These are phyloP conservation scores for Ceriops decandra DNA, from an alignment of 345 rosid species.

Conservation along the genomic window DNA sequence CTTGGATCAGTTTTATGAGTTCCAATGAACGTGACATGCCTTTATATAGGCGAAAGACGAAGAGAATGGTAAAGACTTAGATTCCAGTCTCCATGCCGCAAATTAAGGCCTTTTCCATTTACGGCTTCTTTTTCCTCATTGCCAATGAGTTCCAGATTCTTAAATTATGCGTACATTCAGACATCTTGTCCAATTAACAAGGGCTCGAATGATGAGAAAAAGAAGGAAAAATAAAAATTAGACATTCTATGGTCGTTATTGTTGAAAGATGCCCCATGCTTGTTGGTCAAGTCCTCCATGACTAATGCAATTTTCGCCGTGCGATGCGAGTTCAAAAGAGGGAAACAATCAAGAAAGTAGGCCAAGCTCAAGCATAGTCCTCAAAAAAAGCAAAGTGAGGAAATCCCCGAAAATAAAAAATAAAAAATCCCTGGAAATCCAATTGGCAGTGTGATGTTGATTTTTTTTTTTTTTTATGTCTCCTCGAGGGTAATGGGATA, in stretches of 20 bases:
- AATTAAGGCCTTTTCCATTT: slow-evolving; percentile 32
- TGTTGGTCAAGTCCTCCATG: too few relatives aligned
- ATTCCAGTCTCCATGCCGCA: slow-evolving; percentile 15
- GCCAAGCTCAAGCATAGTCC: too few relatives aligned
- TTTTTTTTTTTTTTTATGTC: too few relatives aligned
- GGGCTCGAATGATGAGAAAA: not conserved
- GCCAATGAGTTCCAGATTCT: not conserved
- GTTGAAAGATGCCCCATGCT: not conserved
- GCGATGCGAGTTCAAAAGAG: too few relatives aligned
- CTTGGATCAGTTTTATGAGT: slow-evolving; percentile 6
- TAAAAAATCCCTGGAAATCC: too few relatives aligned
- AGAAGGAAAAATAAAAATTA: not conserved
- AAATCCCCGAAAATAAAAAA: too few relatives aligned
- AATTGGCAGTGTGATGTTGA: too few relatives aligned
- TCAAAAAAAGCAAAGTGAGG: too few relatives aligned
- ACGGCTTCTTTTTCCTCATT: slow-evolving; percentile 1
- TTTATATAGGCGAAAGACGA: slow-evolving; percentile 10
- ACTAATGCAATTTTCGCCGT: too few relatives aligned
- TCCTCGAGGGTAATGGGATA: too few relatives aligned
- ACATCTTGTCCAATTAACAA: not conserved
- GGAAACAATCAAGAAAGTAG: too few relatives aligned
- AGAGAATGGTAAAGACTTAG: not conserved
- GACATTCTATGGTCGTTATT: not conserved
- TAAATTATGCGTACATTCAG: not conserved
- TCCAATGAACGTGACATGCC: slow-evolving; percentile 10